Base-by-base conservation (phyloP, 371 early-diverging fungal genomes). In the Capillidium rhysosporum region DNA sequence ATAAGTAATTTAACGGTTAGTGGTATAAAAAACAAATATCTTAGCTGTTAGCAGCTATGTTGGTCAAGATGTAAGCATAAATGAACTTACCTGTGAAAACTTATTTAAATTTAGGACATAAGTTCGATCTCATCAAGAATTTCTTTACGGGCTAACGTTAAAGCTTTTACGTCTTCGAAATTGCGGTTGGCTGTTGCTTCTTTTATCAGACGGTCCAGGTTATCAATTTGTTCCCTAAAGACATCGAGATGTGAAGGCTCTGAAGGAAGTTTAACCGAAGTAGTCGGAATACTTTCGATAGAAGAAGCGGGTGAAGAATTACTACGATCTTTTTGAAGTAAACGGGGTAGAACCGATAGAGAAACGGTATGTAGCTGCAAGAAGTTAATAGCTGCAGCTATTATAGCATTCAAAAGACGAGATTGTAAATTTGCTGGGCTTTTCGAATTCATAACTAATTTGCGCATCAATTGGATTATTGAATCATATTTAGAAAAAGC, bases 161-260 rank as follows among this genome's bases (percentile, higher is more conserved):
- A 63, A 1, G 81, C 75, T 48, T 70, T 70, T 0, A 82, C 87
- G 63, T 90, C 91, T 39, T 92, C 91, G 59, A 85, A 73, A 58
- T 76, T 72, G 38, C 92, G 71, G 52, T 80, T 69, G n/a, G 65
- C 53, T 26, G 76, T 74, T 0, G 92, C 89, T 21, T 86, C 88
- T 23, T 69, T 65, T 21, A 90, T 70, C 52, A 74, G 84, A 0
- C 71, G 77, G 53, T 80, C 69, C 0, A 89, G 75, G 1, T 76
- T 66, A 25, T 57, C 63, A 14, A 76, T 64, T 60, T 86, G 86
- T 59, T 84, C 81, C 29, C 79, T 67, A 58, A 82, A 76, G 14
- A 80, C 72, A 18, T 76, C 68, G 12, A 89, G 63, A 56, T 76
- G 72, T 24, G 70, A 63, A 49, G 73, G 55, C 7, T 16, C 28